Evolutionary conservation across 1,284 basidiomycete genomes (phyloP), one percentile per base, ranked within the genome.

Genomic region (Ceratobasidium papillatum): DNA sequence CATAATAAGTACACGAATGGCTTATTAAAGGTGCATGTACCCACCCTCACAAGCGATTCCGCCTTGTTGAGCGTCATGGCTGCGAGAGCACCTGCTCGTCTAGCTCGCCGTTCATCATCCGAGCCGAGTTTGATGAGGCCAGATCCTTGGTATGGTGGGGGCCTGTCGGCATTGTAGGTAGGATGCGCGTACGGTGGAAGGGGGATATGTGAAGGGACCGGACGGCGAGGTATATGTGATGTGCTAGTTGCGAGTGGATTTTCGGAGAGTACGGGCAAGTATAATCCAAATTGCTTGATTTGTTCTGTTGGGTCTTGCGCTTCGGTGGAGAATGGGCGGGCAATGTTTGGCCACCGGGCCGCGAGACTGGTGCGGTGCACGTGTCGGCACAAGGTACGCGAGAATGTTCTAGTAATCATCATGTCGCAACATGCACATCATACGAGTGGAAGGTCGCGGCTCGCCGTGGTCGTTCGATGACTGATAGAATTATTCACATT

Each of bases 31-130:
- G 65, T 54, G 5, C 59, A 36, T 45, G 3, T 72, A 81, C 84
- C 80, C 82, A 89, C 91, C 85, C 86, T 83, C 59, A 90, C 86
- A 32, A 93, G 80, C 22, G 81, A 82, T 2, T 85, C 85, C 8
- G 90, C 87, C 79, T 87, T 89, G 19, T 86, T 81, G 76, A 94
- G 82, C 0, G 91, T 88, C 62, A 85, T 82, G 74, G 84, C 87
- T 0, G 93, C 94, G 36, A 95, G 82, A 41, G 75, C 80, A 7
- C 88, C 90, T 8, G 90, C 90, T 30, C 82, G 80, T 45, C 92
- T 82, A n/a, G 95, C 78, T 3, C 83, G 82, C 25, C 63, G 68
- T 79, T 94, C 91, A 41, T 88, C 89, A 22, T 85, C 83, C 14
- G 85, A 83, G 1, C 90, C 90, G 0, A 93, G 85, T 47, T 78